phyloP scores from a whole-genome alignment of 768 basidiomycete genomes.

The Pleurotus cornucopiae region DNA sequence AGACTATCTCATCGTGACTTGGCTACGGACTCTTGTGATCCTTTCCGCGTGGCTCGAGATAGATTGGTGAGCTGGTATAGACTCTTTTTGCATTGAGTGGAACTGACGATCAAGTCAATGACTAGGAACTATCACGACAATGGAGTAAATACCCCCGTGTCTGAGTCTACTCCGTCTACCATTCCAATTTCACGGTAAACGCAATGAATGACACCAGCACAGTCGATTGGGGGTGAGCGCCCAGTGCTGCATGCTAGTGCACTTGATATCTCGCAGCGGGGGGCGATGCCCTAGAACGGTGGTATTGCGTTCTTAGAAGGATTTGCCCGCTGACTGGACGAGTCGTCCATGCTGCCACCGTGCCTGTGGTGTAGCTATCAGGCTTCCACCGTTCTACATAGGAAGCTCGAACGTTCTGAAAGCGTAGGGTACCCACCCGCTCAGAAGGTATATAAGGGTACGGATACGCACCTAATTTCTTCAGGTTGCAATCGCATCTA shows the following conservation, averaged over 20 bases:
- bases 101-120: too few species aligned
- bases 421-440: not conserved
- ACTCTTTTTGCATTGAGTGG: too few species aligned
- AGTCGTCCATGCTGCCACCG: not conserved
- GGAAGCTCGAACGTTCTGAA: not conserved
- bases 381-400: not conserved
- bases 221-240: not conserved
- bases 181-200: not conserved
- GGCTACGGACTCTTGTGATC: not conserved
- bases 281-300: not conserved
- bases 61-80: too few species aligned
- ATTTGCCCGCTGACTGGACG: not conserved
- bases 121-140: not conserved
- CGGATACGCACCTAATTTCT: not conserved
- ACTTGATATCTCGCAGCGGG: not conserved
- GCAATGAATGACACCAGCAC: not conserved
- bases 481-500: slow-evolving; percentile 9
- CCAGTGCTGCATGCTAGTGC: not conserved
- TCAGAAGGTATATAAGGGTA: not conserved
- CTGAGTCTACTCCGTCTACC: too few species aligned
- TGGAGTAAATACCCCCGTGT: not conserved
- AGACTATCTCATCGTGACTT: not conserved
- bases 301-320: not conserved
- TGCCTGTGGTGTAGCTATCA: not conserved
- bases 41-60: not conserved